Conservation (phyloP, 2,329 filamentous ascomycete species). For the Apiospora phragmitis region DNA sequence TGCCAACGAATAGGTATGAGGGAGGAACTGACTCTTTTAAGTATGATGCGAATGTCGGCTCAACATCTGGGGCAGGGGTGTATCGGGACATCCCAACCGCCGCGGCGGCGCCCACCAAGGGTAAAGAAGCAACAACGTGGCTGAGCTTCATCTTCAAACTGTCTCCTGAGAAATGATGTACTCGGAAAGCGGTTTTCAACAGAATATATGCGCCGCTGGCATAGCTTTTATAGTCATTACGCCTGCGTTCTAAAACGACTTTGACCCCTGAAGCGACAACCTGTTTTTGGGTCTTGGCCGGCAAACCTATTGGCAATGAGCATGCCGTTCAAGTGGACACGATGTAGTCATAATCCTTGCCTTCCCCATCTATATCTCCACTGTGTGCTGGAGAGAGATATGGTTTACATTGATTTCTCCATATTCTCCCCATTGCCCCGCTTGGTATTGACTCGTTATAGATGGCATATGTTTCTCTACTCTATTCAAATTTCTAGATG, state of each 20-base stretch:
- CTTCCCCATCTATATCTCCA: background rate
- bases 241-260: background rate
- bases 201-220: background rate
- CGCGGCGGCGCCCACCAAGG: background rate
- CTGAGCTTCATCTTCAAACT: background rate
- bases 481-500: no score
- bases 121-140: background rate
- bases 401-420: background rate
- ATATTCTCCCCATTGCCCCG: background rate
- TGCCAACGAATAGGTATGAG: background rate
- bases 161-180: background rate
- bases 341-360: background rate
- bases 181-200: background rate
- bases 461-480: background rate
- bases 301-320: no score
- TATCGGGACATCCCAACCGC: constrained; percentile 5
- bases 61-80: background rate
- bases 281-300: background rate
- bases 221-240: background rate
- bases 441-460: background rate
- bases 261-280: background rate
- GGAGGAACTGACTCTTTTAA: background rate
- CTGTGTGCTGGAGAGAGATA: background rate
- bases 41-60: background rate
- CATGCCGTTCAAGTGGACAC: background rate